phyloP scores from a whole-genome alignment of 108 stramenopile species.

The Aurantiochytrium sp. region DNA sequence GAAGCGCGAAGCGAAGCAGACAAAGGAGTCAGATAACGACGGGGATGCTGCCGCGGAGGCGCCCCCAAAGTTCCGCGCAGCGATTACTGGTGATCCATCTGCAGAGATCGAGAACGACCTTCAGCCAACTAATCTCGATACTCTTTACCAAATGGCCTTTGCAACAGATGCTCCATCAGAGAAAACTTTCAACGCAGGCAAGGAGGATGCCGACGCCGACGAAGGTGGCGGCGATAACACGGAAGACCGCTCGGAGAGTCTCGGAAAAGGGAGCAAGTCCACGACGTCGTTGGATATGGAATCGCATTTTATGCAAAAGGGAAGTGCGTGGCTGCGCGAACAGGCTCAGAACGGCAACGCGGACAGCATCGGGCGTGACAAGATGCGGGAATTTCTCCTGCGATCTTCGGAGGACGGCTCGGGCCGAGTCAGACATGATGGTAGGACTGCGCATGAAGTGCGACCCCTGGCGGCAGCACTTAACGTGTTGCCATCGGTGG shows the following conservation, averaged over 20 bases:
- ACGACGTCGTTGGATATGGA: background rate
- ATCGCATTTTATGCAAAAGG: background rate
- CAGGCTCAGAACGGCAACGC: background rate
- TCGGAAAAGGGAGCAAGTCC: background rate
- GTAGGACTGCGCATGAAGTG: background rate
- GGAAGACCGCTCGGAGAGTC: background rate
- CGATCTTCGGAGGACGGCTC: background rate
- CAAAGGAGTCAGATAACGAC: too few species aligned
- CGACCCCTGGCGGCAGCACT: background rate
- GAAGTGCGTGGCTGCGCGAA: background rate
- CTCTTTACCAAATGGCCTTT: background rate
- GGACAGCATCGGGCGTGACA: background rate
- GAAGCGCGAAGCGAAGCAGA: too few species aligned
- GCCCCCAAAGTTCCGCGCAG: background rate
- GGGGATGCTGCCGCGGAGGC: background rate
- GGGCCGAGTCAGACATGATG: background rate
- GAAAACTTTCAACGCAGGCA: background rate
- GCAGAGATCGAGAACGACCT: background rate
- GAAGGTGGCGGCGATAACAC: background rate
- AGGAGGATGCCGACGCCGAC: background rate
- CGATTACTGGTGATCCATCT: background rate
- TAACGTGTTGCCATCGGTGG: conserved; percentile 29
- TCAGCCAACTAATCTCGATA: background rate
- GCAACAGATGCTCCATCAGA: background rate
- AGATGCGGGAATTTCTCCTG: background rate